Percentiles rank a stretch among this genome's conserved stretches.
Evolutionary conservation across 78 protist genomes (phyloP).

Genomic region (Pigoraptor vietnamica): DNA sequence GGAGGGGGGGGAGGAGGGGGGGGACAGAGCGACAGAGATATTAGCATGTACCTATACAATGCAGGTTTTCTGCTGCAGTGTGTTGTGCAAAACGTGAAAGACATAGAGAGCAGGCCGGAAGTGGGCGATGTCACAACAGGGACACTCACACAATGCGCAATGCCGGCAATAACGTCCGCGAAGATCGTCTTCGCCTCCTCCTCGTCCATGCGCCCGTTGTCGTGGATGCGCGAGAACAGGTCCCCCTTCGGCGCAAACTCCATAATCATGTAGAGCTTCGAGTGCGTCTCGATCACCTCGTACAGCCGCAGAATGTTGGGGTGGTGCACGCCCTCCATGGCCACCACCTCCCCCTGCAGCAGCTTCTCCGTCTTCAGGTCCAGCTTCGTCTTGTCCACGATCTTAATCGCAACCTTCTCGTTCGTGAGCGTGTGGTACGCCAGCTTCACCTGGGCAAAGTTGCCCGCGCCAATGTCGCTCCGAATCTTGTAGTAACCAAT

Average conservation of each 20-base stretch:
- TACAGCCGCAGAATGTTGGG: conserved; percentile 43
- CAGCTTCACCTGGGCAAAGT: background rate
- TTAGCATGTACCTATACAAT: too few relatives aligned
- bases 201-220: conserved; percentile 19
- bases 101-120: too few relatives aligned
- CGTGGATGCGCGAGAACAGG: conserved; percentile 20
- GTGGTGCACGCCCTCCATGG: conserved; percentile 40
- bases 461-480: background rate
- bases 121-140: too few relatives aligned
- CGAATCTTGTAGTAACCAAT: background rate
- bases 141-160: conserved; percentile 31
- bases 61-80: too few relatives aligned
- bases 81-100: too few relatives aligned
- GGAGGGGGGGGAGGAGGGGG: too few relatives aligned
- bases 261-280: conserved; percentile 45
- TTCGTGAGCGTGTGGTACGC: background rate
- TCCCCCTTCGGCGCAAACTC: conserved; percentile 63
- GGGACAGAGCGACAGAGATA: too few relatives aligned
- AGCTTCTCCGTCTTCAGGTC: conserved; percentile 33
- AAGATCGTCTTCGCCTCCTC: conserved; percentile 51
- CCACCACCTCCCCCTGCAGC: conserved; percentile 47
- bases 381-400: conserved; percentile 50
- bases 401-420: conserved; percentile 52
- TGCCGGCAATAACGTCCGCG: conserved; percentile 42
- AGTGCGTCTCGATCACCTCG: conserved; percentile 49